phyloP scores from a whole-genome alignment of 805 yeast species.

The Saturnispora hagleri region DNA sequence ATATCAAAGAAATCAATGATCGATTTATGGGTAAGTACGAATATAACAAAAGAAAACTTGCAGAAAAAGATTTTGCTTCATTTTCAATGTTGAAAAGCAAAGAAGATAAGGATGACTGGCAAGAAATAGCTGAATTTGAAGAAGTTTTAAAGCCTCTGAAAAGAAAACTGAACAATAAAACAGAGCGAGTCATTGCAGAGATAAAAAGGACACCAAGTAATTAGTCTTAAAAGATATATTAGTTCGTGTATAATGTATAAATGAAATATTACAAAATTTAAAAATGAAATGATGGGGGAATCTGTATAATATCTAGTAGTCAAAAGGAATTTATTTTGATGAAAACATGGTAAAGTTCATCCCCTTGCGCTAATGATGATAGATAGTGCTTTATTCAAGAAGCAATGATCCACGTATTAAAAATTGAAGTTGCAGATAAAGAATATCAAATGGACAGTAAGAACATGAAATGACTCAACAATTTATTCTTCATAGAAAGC shows the following conservation, averaged over 20 bases:
- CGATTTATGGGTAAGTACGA: not conserved
- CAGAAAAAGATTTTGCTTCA: not conserved
- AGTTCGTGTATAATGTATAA: not conserved
- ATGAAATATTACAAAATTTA: not conserved
- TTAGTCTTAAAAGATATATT: not conserved
- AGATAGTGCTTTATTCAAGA: not conserved
- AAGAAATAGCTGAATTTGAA: not conserved
- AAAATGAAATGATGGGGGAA: not conserved
- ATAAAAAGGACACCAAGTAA: not conserved
- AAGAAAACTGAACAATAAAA: not conserved
- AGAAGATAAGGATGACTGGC: conserved; percentile 5
- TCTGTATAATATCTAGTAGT: not conserved
- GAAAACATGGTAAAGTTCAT: not conserved
- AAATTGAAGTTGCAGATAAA: not conserved
- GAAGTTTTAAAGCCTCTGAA: not conserved
- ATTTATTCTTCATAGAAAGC: conserved; percentile 34
- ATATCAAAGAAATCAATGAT: not conserved
- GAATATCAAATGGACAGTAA: not conserved
- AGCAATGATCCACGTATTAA: not conserved
- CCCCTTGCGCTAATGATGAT: not conserved
- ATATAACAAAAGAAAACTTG: not conserved
- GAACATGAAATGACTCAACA: not conserved
- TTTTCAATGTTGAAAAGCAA: not conserved
- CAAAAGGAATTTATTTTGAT: not conserved
- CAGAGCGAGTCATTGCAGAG: not conserved